Evolutionary conservation across 2,329 filamentous ascomycete genomes (phyloP), one percentile per base, ranked within the genome.

Genomic region (Pseudocercospora ulei): DNA sequence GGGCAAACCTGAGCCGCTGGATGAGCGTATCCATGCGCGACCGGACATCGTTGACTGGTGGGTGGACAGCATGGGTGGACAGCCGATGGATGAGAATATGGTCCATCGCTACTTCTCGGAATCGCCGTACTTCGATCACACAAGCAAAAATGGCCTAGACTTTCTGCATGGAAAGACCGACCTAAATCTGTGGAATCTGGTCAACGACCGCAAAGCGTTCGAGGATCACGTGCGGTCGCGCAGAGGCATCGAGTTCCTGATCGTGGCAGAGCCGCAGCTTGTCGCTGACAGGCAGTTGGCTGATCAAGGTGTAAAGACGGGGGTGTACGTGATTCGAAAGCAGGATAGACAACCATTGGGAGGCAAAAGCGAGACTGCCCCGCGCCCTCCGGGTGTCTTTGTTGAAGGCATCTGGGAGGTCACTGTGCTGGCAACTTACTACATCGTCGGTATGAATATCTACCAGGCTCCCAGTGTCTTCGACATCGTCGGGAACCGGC

Each of bases 101-200:
- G 52, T 79, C 27, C 67, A 77, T 38, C 73, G 71, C 53, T 79
- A 79, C 58, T 76, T 80, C 55, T 65, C 66, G 40, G 65, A 71
- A 49, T 76, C 73, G 1, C 73, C 72, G n/a, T 79, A 76, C 63
- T 78, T 75, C 57, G 75, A 79, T 45, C 59, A 63, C 14, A 69
- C 65, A 8, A 75, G 70, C 44, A 77, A 77, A 57, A 79, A 79
- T 59, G 69, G 70, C 46, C 65, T 72, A 6, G 60, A 73, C 34
- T 61, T 70, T 46, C 64, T 65, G 14, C 73, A 76, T 53, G 64
- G 67, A 7, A 65, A 60, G 42, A 63, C 62, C 46, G 68, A 72
- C 43, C 63, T 66, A 44, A 60, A 64, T 25, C 62, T 69, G 43
- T 66, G 66, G 39, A 60, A 68, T 34, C 63, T 71, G 26, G 62